Conservation (phyloP, 2,329 filamentous ascomycete species). For the Epichloe bromicola region DNA sequence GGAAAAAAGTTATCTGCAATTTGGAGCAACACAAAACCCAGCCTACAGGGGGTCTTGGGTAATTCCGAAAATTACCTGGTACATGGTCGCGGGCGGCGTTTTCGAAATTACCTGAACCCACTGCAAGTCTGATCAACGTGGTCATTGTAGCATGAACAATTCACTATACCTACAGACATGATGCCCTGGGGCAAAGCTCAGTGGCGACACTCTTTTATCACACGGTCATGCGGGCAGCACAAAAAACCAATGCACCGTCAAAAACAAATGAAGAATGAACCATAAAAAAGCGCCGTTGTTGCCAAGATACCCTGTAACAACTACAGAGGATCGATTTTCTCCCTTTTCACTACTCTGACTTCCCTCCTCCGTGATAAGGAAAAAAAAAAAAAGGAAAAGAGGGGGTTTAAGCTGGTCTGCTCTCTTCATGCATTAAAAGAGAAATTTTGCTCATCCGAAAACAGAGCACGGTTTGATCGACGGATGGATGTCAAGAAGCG, state of each 20-base stretch:
- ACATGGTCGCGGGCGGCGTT: too few relatives aligned
- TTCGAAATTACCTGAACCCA: too few relatives aligned
- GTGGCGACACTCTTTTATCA: background rate
- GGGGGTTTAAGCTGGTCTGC: background rate
- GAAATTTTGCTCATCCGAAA: background rate
- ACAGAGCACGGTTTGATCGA: too few relatives aligned
- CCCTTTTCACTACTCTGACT: conserved; percentile 1
- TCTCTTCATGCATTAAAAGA: background rate
- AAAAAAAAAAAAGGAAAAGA: background rate
- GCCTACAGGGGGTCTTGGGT: background rate
- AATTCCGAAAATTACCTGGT: too few relatives aligned
- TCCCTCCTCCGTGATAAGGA: background rate
- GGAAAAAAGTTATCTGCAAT: too few relatives aligned
- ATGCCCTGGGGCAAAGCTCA: too few relatives aligned
- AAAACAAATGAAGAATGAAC: background rate
- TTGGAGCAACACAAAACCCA: background rate
- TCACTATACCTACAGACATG: background rate
- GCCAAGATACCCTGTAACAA: background rate
- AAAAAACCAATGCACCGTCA: background rate
- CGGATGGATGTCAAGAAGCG: background rate
- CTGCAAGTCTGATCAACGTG: background rate
- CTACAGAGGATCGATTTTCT: background rate
- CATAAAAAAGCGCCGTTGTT: conserved; percentile 1
- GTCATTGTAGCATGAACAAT: background rate
- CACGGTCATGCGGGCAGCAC: background rate